phyloP scores from a whole-genome alignment of 768 basidiomycete genomes.

The Calocera viscosa region DNA sequence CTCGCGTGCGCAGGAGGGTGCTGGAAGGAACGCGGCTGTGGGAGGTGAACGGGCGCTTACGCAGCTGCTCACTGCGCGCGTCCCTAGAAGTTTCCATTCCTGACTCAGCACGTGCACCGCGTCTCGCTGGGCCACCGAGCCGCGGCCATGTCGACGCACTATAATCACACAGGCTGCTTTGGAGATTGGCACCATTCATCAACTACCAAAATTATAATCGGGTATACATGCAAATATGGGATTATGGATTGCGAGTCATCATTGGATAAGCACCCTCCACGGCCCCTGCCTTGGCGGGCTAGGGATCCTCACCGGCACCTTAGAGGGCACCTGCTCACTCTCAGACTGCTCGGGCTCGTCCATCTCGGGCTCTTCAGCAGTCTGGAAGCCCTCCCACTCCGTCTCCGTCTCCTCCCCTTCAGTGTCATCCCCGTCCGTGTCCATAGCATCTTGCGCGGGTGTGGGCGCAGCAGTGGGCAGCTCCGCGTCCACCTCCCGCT shows the following conservation, averaged over 20 bases:
- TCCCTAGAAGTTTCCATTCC: neutral
- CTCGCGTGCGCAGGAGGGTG: neutral
- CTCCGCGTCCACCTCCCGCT: neutral
- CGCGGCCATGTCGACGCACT: too few relatives aligned
- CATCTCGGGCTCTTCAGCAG: neutral
- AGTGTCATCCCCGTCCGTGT: neutral
- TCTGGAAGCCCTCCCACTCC: neutral
- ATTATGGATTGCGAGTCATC: neutral
- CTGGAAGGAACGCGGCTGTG: neutral
- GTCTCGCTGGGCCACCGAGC: too few relatives aligned
- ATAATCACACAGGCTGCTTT: too few relatives aligned
- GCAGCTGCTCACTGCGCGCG: neutral
- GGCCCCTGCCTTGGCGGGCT: neutral
- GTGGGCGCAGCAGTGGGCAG: neutral
- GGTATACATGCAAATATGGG: neutral
- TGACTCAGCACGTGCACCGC: slow-evolving; percentile 1
- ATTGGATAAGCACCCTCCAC: neutral
- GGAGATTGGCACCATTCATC: too few relatives aligned
- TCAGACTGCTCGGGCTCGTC: neutral
- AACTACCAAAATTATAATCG: too few relatives aligned
- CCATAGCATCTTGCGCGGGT: neutral
- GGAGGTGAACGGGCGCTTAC: neutral
- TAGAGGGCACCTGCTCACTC: neutral
- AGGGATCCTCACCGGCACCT: neutral
- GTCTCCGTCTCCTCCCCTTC: neutral